Evolutionary conservation across 2,329 filamentous ascomycete species (phyloP).

Genomic region (Fusarium oligoseptatum): DNA sequence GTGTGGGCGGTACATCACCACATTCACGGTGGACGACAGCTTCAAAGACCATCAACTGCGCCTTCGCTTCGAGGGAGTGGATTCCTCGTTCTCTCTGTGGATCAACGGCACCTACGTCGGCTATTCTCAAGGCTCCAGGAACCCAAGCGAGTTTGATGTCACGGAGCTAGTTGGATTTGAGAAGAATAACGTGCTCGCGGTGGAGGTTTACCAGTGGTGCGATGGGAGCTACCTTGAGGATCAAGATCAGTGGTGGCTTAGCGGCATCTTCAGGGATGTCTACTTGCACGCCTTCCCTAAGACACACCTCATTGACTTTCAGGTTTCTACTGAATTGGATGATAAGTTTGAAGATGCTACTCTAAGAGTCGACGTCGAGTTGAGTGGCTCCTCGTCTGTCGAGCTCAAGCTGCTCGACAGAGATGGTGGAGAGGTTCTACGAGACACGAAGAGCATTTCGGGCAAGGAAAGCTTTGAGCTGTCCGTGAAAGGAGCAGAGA

Average conservation of each 20-base stretch:
- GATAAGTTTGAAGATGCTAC: neutral
- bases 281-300: neutral
- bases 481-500: neutral
- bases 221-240: neutral
- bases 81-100: neutral
- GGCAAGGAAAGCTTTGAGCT: neutral
- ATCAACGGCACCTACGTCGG: neutral
- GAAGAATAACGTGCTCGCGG: neutral
- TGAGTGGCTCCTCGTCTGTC: neutral
- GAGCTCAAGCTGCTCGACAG: neutral
- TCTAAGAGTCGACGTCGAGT: neutral
- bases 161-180: neutral
- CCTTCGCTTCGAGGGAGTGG: neutral
- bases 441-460: neutral
- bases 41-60: neutral
- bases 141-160: neutral
- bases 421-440: neutral
- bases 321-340: neutral
- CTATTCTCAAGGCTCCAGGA: neutral
- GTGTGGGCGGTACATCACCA: slow-evolving; percentile 66
- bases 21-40: neutral
- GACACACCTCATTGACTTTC: neutral
- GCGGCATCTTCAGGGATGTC: neutral
- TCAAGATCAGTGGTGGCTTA: neutral
- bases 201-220: neutral